Base-by-base conservation (phyloP, 345 rosid genomes). In the Murraya koenigii region DNA sequence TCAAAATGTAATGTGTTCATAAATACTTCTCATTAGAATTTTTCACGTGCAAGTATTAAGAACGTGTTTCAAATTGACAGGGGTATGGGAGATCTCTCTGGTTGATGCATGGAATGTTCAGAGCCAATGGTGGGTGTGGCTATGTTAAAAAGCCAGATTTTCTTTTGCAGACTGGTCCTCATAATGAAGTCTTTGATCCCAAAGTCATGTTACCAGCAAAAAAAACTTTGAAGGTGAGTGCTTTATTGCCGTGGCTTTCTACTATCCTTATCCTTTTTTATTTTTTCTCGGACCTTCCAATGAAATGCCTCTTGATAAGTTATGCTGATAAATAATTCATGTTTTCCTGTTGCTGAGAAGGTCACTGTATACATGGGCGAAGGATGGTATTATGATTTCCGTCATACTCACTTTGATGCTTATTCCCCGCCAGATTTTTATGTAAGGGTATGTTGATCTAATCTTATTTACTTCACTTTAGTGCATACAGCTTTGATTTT, bases 21-120 rank as follows among this genome's bases (percentile, higher is more conserved):
- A 20, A 54, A 26, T 19, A 20, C 23, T 8, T 28, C 7, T 52
- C 32, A 52, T 30, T 55, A 58, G 13, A 33, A 35, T 15, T 58
- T 59, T 58, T 54, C n/a, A 7, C 23, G 58, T 8, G 26, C 52
- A 33, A 74, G 61, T 47, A 66, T 49, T 69, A 65, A 60, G 77
- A 32, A 41, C 36, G 61, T 72, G 28, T 80, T 65, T 67, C 47
- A 32, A 56, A 44, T 76, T 78, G 69, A 67, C 82, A 95, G 97
- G 97, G 98, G 62, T 39, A 86, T 73, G 98, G 97, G 78, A 88
- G 95, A 86, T 91, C 94, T 75, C 83, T 95, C 33, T 90, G 97
- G 97, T 64, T 89, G 86, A 93, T 95, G 98, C 97, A 91, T 22
- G 98, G 97, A 73, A 93, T 95, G 97, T 94, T 90, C 84, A 90